Base-by-base conservation (phyloP, 441 rosid species). In the Adansonia gregorii region DNA sequence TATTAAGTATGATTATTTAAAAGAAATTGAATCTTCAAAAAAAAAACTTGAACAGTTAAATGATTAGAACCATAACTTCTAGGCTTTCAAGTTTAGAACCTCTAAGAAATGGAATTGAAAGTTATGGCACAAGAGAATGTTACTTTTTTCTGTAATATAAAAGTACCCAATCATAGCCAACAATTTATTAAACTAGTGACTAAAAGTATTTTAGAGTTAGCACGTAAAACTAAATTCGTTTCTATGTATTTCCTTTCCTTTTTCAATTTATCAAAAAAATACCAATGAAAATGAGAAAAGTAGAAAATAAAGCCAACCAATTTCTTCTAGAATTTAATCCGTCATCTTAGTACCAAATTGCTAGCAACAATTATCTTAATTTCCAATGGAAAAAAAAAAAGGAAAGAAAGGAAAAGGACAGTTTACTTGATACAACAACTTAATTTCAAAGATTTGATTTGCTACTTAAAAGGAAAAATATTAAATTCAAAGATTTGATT, bases 401-500 rank as follows among this genome's bases (percentile, higher is more conserved):
- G 3, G 1, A 24, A 24, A 31, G 39, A 31, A 15, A 65, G 14
- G 14, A 41, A 66, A 66, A 66, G 6, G 15, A 8, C 70, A 41
- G 7, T n/a, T 41, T 8, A 35, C 46, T 64, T 35, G 46, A 64
- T 31, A 15, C 45, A 64, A 52, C 8, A 52, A 31, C 67, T 64
- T 35, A 35, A 64, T 64, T 39, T 64, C 46, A 64, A 64, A 64
- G 20, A 64, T 64, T 64, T 64, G 67, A 64, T 64, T 6, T 7
- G 69, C 46, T 65, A 7, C 20, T 15, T 35, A 63, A 31, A 58
- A 58, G 14, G 22, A 22, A 22, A 20, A 58, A 20, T 20, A 58
- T 20, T 19, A 58, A 10, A 5, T 58, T 58, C 31, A 58, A 58
- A 58, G 63, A 58, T 58, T 58, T 20, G 63, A 58, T 58, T 58